Evolutionary conservation across 768 basidiomycete species (phyloP), one percentile per base, ranked within the genome.

Genomic region (Suillus variegatus): DNA sequence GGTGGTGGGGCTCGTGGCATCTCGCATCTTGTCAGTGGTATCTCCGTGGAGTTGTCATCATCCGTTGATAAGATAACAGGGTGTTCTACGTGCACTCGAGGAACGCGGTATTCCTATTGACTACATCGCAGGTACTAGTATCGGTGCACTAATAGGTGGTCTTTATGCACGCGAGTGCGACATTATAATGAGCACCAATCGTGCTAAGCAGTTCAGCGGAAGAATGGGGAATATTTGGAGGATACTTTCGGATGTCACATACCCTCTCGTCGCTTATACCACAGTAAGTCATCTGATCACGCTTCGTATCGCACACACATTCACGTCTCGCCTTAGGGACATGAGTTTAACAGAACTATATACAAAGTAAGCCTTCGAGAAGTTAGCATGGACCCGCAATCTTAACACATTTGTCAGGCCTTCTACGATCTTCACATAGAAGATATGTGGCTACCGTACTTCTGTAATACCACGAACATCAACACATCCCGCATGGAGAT

Each of bases 381-480:
- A 56, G 28, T 66, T 36, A 61, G 36, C 18, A 63, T 56, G 43
- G 41, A 47, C 56, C 8, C n/a, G 41, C 54, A 72, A n/a, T 22
- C 36, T 44, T 69, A 68, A 40, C 68, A 36, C 16, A 36, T 49
- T 52, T 56, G 56, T 20, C 72, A 94, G 86, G 88, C 93, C 20
- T 97, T 97, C 75, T 97, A 95, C 70, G 94, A 94, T 76, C 86
- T 95, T 49, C 95, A 98, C 70, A 94, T 94, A 47, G 92, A 95
- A 77, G 96, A 97, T 78, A 97, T 97, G 93, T 99, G 97, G 97
- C 82, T 99, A 7, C 97, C 97, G 5, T 98, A 88, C 80, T 99
- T 97, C 79, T 97, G 95, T 78, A 99, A 99, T 72, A 94, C 97
- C 3, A 97, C 97, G 22, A 98, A 98, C 71, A 97, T 99, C 75